Base-by-base conservation (phyloP, 306 rosid genomes). In the Vigna mungo region DNA sequence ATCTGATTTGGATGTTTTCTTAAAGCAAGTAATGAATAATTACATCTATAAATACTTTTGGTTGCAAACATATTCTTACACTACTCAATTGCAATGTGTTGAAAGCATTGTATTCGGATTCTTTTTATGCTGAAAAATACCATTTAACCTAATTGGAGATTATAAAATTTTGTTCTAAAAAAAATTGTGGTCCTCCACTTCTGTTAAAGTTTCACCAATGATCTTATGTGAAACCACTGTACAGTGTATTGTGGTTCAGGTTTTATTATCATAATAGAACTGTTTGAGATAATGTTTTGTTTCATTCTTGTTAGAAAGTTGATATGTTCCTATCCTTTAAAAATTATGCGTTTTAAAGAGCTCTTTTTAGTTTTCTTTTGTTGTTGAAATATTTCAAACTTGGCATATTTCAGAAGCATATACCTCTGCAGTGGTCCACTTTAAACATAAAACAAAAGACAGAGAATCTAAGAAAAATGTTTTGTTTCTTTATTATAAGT, bases 401-500 rank as follows among this genome's bases (percentile, higher is more conserved):
- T 1, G 32, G 81, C 48, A 77, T 77, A 77, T 67, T 36, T 77
- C 70, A 30, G 7, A 1, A 68, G 69, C 47, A 78, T 78, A 78
- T 78, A 61, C 81, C 69, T 55, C 8, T 68, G 39, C 39, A 30
- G 14, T 30, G 68, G 52, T 39, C 69, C 76, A 78, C 76, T 25
- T 6, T 32, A 27, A 30, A 9, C 37, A 49, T 36, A 10, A 60
- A 59, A 0, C n/a, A 61, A 61, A 11, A 43, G 12, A 17, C 52
- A 47, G 1, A 62, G 44, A 65, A 53, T n/a, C 32, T 12, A 25
- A 43, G 3, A 7, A 2, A 37, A 34, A 0, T 62, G 9, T 36
- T 23, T 27, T 43, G 17, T 67, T 58, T 44, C 2, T 20, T 0
- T 65, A 11, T 14, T 12, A 15, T 25, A 12, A 17, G 25, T 11